Evolutionary conservation across 2,329 filamentous ascomycete genomes (phyloP).

Genomic region (Pseudogymnoascus sp.): DNA sequence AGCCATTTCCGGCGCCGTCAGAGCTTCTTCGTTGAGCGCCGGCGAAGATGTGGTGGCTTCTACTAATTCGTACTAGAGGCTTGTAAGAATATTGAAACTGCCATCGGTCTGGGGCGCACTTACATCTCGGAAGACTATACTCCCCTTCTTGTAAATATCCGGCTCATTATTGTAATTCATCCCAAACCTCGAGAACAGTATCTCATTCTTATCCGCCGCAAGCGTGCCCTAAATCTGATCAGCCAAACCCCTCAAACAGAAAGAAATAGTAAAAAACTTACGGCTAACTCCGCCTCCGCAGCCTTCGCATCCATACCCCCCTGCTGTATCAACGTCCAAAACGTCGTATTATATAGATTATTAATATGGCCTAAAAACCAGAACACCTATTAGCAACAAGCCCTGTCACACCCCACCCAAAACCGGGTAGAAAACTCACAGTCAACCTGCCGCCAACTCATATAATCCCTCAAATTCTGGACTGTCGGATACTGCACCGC

Average conservation of each 20-base stretch:
- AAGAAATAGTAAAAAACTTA: constrained; percentile 30
- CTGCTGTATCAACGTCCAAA: constrained; percentile 78
- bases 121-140: constrained; percentile 71
- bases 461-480: constrained; percentile 80
- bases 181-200: constrained; percentile 76
- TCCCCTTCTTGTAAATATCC: constrained; percentile 89
- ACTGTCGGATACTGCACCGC: constrained; percentile 83
- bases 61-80: constrained; percentile 59
- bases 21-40: constrained; percentile 29
- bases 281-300: constrained; percentile 73
- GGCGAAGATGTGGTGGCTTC: constrained; percentile 37
- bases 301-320: constrained; percentile 69
- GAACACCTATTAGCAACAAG: background rate
- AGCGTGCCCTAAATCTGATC: constrained; percentile 58
- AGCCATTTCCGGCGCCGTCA: constrained; percentile 42
- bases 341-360: constrained; percentile 95
- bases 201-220: constrained; percentile 88
- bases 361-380: constrained; percentile 73
- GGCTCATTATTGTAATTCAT: constrained; percentile 98
- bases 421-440: constrained; percentile 48
- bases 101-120: constrained; percentile 5
- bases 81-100: constrained; percentile 6
- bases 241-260: constrained; percentile 17
- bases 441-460: constrained; percentile 95
- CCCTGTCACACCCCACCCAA: too few species aligned